These are phyloP conservation scores for Wilcoxina mikolae DNA, from an alignment of 495 filamentous ascomycete genomes.

Conservation along the genomic window DNA sequence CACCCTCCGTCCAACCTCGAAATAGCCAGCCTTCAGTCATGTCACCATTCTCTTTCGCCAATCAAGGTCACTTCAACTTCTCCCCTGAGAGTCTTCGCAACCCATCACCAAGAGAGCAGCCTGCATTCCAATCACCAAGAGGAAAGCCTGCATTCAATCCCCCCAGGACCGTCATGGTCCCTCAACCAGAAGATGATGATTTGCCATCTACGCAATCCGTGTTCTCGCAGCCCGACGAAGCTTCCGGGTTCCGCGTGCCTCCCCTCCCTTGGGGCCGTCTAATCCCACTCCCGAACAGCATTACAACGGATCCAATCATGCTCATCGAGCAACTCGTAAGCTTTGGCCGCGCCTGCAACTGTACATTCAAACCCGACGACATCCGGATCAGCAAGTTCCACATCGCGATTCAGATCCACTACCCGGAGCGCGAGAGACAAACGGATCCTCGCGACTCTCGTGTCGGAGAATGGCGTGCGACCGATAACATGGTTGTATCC, in stretches of 20 bases:
- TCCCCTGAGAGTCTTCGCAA: background rate
- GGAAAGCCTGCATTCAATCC: background rate
- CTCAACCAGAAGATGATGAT: background rate
- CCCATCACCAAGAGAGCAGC: background rate
- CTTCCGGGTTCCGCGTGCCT: conserved; percentile 12
- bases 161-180: background rate
- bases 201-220: conserved; percentile 7
- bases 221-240: background rate
- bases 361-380: conserved; percentile 11
- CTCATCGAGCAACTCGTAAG: conserved; percentile 9
- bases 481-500: conserved; percentile 17
- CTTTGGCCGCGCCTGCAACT: conserved; percentile 18
- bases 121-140: no score
- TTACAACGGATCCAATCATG: conserved; percentile 7
- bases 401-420: conserved; percentile 16
- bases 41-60: background rate
- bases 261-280: conserved; percentile 20
- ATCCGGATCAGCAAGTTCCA: conserved; percentile 21
- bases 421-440: background rate
- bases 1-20: background rate
- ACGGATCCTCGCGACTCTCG: conserved; percentile 3
- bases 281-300: conserved; percentile 14
- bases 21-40: no score
- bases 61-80: background rate
- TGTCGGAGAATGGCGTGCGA: conserved; percentile 9